Evolutionary conservation across 495 filamentous ascomycete species (phyloP).

Genomic region (Aspergillus homomorphus): DNA sequence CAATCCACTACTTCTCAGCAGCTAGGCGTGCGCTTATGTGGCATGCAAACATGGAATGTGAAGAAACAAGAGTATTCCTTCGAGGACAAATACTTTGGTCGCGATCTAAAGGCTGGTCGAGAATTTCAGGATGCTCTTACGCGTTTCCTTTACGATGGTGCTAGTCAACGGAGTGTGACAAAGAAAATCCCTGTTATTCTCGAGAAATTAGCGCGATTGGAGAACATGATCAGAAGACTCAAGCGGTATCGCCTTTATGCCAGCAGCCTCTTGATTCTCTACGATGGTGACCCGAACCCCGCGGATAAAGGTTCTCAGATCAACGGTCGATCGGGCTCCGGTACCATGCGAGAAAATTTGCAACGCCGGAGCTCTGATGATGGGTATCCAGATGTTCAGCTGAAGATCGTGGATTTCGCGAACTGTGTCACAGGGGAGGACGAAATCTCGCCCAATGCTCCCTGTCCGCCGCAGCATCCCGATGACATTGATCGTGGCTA

Average conservation of each 20-base stretch:
- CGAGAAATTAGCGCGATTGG: slow-evolving; percentile 74
- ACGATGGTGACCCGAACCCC: slow-evolving; percentile 67
- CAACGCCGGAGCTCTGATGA: slow-evolving; percentile 37
- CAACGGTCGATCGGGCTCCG: slow-evolving; percentile 8
- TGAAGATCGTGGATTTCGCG: slow-evolving; percentile 98
- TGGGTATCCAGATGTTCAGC: slow-evolving; percentile 57
- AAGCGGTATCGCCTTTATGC: slow-evolving; percentile 93
- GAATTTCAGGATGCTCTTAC: slow-evolving; percentile 89
- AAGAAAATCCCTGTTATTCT: slow-evolving; percentile 85
- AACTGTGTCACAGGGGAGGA: slow-evolving; percentile 94
- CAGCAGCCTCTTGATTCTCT: slow-evolving; percentile 88
- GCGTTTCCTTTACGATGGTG: slow-evolving; percentile 89
- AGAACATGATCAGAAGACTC: slow-evolving; percentile 74
- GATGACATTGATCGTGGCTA: slow-evolving; percentile 85
- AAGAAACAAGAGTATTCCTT: slow-evolving; percentile 79
- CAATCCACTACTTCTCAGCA: slow-evolving; percentile 86
- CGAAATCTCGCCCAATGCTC: slow-evolving; percentile 52
- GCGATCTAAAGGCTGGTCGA: slow-evolving; percentile 78
- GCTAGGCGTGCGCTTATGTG: slow-evolving; percentile 89
- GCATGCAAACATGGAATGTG: slow-evolving; percentile 93
- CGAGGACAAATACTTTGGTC: slow-evolving; percentile 96
- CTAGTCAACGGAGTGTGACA: slow-evolving; percentile 69
- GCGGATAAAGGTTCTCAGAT: slow-evolving; percentile 17
- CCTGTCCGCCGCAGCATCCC: slow-evolving; percentile 79
- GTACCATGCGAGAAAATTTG: slow-evolving; percentile 16